These are phyloP conservation scores for Sorghum bicolor DNA, from an alignment of 176 grass and related monocot species.

Conservation along the genomic window DNA sequence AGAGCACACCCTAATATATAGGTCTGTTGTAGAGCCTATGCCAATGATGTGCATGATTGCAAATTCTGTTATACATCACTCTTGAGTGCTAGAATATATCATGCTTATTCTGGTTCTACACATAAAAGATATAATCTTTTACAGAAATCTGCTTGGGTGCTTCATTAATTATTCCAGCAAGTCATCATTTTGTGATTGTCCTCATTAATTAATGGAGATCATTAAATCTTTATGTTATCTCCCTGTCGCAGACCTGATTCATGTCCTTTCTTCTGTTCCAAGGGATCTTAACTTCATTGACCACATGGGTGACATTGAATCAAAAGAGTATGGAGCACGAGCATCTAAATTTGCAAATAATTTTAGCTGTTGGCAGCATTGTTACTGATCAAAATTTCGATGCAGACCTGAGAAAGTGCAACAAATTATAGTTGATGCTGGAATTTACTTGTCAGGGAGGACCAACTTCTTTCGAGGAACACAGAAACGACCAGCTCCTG, in stretches of 20 bases:
- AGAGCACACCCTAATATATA: not conserved
- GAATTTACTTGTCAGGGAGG: constrained; percentile 87
- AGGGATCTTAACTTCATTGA: constrained; percentile 74
- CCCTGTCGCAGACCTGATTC: constrained; percentile 61
- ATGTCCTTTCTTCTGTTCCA: constrained; percentile 66
- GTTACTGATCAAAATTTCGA: constrained; percentile 20
- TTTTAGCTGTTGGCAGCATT: constrained; percentile 7
- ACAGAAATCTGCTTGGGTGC: not conserved
- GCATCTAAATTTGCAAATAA: constrained; percentile 16
- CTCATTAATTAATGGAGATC: not conserved
- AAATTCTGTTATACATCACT: not conserved
- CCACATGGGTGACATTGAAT: constrained; percentile 73
- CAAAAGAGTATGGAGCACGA: constrained; percentile 51
- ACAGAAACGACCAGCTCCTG: constrained; percentile 67
- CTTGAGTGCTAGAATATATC: not conserved
- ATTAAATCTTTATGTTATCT: constrained; percentile 2
- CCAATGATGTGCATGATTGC: not conserved
- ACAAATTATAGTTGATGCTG: constrained; percentile 95
- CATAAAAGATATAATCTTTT: not conserved
- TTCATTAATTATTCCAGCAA: constrained; percentile 2
- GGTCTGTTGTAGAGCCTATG: not conserved
- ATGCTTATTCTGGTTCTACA: not conserved
- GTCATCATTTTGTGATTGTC: not conserved
- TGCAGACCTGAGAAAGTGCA: constrained; percentile 76
- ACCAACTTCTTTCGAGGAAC: constrained; percentile 79